phyloP scores from a whole-genome alignment of 164 flowering plant species.

The Stephania japonica region DNA sequence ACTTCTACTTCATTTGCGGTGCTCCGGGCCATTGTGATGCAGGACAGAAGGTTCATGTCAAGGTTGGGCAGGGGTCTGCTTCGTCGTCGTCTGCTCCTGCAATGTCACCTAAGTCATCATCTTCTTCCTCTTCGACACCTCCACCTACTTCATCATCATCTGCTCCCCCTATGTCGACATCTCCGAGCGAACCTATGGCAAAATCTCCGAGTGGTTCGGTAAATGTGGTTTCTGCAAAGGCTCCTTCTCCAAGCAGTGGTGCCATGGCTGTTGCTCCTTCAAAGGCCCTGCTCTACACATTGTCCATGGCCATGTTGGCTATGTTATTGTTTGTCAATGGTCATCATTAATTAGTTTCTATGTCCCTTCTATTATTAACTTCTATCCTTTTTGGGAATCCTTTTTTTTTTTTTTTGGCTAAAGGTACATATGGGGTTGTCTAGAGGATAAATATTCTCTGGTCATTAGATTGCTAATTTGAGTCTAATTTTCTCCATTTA shows the following conservation, averaged over 20 bases:
- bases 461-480: too few species aligned
- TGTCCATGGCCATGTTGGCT: background rate
- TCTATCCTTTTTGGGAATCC: too few species aligned
- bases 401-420: background rate
- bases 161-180: too few species aligned
- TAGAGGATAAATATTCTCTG: too few species aligned
- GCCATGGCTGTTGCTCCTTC: background rate
- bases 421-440: background rate
- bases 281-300: background rate
- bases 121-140: background rate
- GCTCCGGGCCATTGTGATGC: conserved; percentile 8
- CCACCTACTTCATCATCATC: too few species aligned
- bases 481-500: too few species aligned
- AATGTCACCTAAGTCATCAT: background rate
- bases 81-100: background rate
- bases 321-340: background rate
- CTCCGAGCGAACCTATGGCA: too few species aligned
- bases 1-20: conserved; percentile 7
- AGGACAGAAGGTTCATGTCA: conserved; percentile 8
- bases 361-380: too few species aligned
- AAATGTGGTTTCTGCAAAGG: too few species aligned
- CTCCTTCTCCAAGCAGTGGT: too few species aligned
- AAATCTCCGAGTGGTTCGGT: too few species aligned
- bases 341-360: background rate
- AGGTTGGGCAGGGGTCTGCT: background rate